Evolutionary conservation across 1,284 basidiomycete species (phyloP), one percentile per base, ranked within the genome.

Genomic region (Trichosporon sp.): DNA sequence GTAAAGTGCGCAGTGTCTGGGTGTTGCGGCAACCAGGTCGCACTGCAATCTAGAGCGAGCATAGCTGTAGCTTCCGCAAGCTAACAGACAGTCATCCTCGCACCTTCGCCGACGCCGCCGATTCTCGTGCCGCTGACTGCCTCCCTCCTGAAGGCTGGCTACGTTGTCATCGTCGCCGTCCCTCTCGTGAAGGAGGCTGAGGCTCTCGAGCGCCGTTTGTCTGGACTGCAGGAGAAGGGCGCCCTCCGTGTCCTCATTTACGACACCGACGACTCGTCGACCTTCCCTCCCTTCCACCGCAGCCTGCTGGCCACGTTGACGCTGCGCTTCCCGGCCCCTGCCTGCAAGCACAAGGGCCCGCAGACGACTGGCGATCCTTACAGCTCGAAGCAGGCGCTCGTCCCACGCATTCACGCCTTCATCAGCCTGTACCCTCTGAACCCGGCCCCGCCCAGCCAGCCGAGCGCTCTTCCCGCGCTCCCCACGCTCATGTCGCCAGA

Each of bases 271-370:
- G 82, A 84, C 65, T 78, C 78, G 6, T 72, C 78, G 35, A 83
- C 82, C 0, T 81, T 83, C 76, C 81, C 81, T 0, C 79, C 83
- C 2, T 84, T 84, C 78, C 81, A 83, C 71, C 79, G 82, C 12
- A 81, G 80, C 7, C 77, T 84, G 4, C 74, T 79, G 1, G 83
- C 83, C 7, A 83, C 83, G 1, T 74, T 84, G 8, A 82, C 81
- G 0, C 76, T 83, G 6, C 79, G 82, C 8, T 84, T 81, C 78
- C 78, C 82, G 0, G 78, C 79, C 1, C 66, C 71, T 19, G 69
- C 75, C 19, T 69, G 61, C 1, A 32, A 63, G 12, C 67, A 48
- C n/a, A 40, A 73, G 32, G 70, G 76, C 31, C 59, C 31, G n/a
- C 59, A 63, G 32, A 65, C 75, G 1, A 70, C 77, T 11, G 73